phyloP scores from a whole-genome alignment of 768 basidiomycete species.

The Chalciporus piperatus region DNA sequence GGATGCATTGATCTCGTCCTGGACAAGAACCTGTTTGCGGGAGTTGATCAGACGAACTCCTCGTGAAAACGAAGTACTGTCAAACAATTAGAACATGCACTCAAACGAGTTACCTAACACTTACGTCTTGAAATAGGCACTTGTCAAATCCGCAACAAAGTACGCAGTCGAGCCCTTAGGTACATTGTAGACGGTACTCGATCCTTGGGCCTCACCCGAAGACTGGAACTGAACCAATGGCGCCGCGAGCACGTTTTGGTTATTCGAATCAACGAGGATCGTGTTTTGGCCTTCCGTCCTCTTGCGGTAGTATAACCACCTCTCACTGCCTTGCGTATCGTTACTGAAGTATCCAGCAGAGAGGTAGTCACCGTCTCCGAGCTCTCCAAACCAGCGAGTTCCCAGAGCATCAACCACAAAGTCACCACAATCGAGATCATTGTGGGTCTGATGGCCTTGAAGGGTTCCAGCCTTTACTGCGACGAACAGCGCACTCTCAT shows the following conservation, averaged over 20 bases:
- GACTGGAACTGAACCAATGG: slow-evolving; percentile 55
- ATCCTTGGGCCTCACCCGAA: slow-evolving; percentile 69
- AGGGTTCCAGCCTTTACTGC: slow-evolving; percentile 85
- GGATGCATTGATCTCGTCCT: slow-evolving; percentile 79
- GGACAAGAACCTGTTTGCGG: slow-evolving; percentile 85
- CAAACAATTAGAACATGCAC: slow-evolving; percentile 13
- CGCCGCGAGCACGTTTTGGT: slow-evolving; percentile 75
- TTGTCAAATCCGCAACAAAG: slow-evolving; percentile 74
- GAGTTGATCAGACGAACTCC: slow-evolving; percentile 82
- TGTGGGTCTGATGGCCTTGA: slow-evolving; percentile 88
- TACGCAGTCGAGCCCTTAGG: slow-evolving; percentile 72
- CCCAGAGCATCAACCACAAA: slow-evolving; percentile 95
- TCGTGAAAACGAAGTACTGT: slow-evolving; percentile 70
- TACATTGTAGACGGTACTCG: slow-evolving; percentile 73
- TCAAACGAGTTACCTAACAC: slow-evolving; percentile 25
- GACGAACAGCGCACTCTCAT: slow-evolving; percentile 75
- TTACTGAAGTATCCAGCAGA: slow-evolving; percentile 73
- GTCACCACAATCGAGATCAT: slow-evolving; percentile 91
- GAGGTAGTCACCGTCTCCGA: slow-evolving; percentile 85
- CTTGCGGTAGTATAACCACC: slow-evolving; percentile 96
- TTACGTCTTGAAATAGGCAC: slow-evolving; percentile 74
- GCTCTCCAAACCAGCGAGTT: slow-evolving; percentile 91
- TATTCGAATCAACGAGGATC: slow-evolving; percentile 66
- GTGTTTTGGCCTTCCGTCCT: slow-evolving; percentile 98
- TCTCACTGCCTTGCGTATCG: slow-evolving; percentile 62